Percentiles rank a stretch among this genome's conserved stretches.
Conservation (phyloP, 495 filamentous ascomycete species). For the Copromyces sp. region DNA sequence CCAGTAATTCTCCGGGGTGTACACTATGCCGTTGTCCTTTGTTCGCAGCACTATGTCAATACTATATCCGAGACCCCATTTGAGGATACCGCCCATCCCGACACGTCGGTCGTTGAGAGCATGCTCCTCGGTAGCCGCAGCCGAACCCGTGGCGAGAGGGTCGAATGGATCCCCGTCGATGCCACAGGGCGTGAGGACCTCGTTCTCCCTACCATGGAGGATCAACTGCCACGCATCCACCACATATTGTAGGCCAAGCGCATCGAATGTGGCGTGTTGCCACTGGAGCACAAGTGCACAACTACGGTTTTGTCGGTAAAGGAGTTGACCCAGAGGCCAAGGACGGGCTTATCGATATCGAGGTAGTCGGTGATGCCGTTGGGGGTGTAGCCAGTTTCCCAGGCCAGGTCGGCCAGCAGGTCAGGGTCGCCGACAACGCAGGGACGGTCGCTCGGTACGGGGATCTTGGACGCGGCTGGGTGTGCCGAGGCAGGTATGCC, state of each 20-base stretch:
- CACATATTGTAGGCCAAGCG: slow-evolving; percentile 15
- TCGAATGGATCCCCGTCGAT: slow-evolving; percentile 12
- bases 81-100: slow-evolving; percentile 16
- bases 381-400: slow-evolving; percentile 15
- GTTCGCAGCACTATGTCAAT: slow-evolving; percentile 16
- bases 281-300: slow-evolving; percentile 26
- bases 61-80: slow-evolving; percentile 18
- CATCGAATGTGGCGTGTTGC: slow-evolving; percentile 22
- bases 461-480: slow-evolving; percentile 23
- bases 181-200: slow-evolving; percentile 14
- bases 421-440: slow-evolving; percentile 17
- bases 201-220: slow-evolving; percentile 12
- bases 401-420: slow-evolving; percentile 14
- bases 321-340: slow-evolving; percentile 20
- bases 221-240: slow-evolving; percentile 15
- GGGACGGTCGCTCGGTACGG: slow-evolving; percentile 11
- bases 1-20: slow-evolving; percentile 19
- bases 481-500: slow-evolving; percentile 19
- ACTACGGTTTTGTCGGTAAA: slow-evolving; percentile 23
- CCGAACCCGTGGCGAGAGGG: slow-evolving; percentile 4
- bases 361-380: slow-evolving; percentile 17
- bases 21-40: slow-evolving; percentile 30
- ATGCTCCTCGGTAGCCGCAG: slow-evolving; percentile 6
- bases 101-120: slow-evolving; percentile 9
- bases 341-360: slow-evolving; percentile 9